phyloP scores from a whole-genome alignment of 805 yeast genomes.

The Saturnispora bothae region DNA sequence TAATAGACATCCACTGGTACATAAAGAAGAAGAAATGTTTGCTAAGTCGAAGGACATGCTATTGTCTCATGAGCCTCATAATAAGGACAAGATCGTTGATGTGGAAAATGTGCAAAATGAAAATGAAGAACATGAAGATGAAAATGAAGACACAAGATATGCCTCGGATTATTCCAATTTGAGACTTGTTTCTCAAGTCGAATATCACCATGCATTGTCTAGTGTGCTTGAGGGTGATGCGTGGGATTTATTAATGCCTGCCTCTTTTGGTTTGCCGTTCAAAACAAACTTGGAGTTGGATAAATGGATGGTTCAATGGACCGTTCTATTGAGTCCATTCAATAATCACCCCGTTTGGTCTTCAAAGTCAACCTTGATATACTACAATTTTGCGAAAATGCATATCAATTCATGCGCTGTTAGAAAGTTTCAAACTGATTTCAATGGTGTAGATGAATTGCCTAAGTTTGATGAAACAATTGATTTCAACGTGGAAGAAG shows the following conservation, averaged over 20 bases:
- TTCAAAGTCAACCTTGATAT: constrained; percentile 56
- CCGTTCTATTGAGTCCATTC: constrained; percentile 53
- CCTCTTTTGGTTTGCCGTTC: constrained; percentile 58
- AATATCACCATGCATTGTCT: constrained; percentile 52
- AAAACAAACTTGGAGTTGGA: constrained; percentile 56
- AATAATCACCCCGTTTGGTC: constrained; percentile 48
- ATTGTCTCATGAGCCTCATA: constrained; percentile 8
- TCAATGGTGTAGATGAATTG: constrained; percentile 15
- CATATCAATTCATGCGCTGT: constrained; percentile 49
- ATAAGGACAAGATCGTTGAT: constrained; percentile 2
- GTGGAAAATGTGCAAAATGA: constrained; percentile 4
- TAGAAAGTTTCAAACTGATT: constrained; percentile 30
- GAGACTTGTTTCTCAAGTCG: constrained; percentile 56
- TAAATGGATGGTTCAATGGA: constrained; percentile 77
- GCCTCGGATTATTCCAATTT: constrained; percentile 33
- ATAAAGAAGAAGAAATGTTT: constrained; percentile 34
- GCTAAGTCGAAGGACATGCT: constrained; percentile 33
- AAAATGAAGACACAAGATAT: not conserved
- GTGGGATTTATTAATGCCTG: constrained; percentile 51
- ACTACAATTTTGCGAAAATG: constrained; percentile 68
- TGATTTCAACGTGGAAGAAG: constrained; percentile 10
- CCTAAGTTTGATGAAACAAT: constrained; percentile 20
- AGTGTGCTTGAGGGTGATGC: constrained; percentile 48
- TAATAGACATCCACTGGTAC: constrained; percentile 47
- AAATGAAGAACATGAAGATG: not conserved